These are phyloP conservation scores for Turnera subulata DNA, from an alignment of 345 rosid species.

Conservation along the genomic window DNA sequence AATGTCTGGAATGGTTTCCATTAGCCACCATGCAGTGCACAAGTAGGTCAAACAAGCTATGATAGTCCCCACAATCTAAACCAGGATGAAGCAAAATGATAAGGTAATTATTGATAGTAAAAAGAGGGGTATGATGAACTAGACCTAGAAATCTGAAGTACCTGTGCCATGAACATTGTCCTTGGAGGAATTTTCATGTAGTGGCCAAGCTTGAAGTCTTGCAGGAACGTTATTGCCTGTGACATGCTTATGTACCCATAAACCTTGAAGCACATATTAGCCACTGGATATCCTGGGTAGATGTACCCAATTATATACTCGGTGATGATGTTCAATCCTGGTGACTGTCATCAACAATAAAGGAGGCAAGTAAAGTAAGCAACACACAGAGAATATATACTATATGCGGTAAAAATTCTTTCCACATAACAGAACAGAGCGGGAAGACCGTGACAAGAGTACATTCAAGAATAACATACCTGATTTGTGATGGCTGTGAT, in stretches of 20 bases:
- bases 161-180: constrained; percentile 99
- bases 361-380: no score
- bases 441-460: no score
- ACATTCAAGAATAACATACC: no score
- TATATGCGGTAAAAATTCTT: no score
- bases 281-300: constrained; percentile 93
- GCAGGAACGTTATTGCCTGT: constrained; percentile 83
- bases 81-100: no score
- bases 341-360: constrained; percentile 45
- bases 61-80: constrained; percentile 77
- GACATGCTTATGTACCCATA: constrained; percentile 95
- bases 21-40: constrained; percentile 94
- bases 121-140: not conserved
- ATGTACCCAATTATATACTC: constrained; percentile 93
- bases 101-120: no score
- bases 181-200: constrained; percentile 98
- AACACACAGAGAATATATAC: not conserved
- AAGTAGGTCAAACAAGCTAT: constrained; percentile 78
- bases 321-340: constrained; percentile 86
- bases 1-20: constrained; percentile 81
- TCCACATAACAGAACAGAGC: no score
- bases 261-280: constrained; percentile 97
- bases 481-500: constrained; percentile 96
- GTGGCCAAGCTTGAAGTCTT: constrained; percentile 97
- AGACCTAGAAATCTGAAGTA: not conserved